Evolutionary conservation across 305 asterid genomes (phyloP), one percentile per base, ranked within the genome.

Genomic region (Coffea humblotiana): DNA sequence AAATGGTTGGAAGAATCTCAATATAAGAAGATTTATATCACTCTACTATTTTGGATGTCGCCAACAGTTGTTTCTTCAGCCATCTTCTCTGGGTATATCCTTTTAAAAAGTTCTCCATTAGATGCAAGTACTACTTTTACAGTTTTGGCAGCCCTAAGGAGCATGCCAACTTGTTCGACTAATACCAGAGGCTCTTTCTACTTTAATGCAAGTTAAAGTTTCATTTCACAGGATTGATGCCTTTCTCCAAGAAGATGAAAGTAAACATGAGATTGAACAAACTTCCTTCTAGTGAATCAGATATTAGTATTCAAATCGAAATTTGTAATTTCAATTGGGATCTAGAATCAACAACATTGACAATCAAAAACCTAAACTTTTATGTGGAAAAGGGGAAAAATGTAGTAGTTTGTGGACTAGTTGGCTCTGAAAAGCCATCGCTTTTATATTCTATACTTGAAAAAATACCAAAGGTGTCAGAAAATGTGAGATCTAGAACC

Each of bases 371-470:
- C 25, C 58, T 90, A 3, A 73, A 80, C 2, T 32, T 93, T 51
- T 81, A 86, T 69, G 91, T 85, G 40, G 79, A 56, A 72, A 19
- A 4, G 3, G 96, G 97, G 48, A 83, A 88, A 82, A 93, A 93
- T 86, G 82, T 92, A 48, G 95, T 92, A 3, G 83, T 93, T 71
- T 93, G 97, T 68, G 98, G 97, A 72, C 88, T 91, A 0, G 95
- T 92, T 73, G 98, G 98, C 10, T 86, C 91, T 11, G 98, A 97
- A 23, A 93, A 93, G 52, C 91, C 98, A 13, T 91, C 97, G 0
- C 84, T 93, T 68, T 74, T 91, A 75, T 77, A 81, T 73, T 90
- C 97, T 23, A 84, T 93, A 47, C 92, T 93, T 10, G 92, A 92
- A 16, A 97, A 93, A 83, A 88, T 92, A 72, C 93, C 93, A 0